Conservation (phyloP, 2,329 filamentous ascomycete species). For the Zymoseptoria pseudotritici region DNA sequence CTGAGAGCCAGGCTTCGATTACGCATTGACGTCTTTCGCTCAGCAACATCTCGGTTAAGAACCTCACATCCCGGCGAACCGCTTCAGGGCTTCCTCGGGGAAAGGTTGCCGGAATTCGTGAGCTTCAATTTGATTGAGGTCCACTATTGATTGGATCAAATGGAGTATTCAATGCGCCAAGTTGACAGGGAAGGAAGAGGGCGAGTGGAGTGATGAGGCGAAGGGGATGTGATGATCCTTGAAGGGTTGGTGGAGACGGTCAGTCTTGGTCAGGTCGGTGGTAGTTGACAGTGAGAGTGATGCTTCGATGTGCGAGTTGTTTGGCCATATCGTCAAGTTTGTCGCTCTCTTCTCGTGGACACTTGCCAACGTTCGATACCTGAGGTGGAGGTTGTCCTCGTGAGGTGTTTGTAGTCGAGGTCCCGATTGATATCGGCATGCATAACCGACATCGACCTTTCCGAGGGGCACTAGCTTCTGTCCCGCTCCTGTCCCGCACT, state of each 20-base stretch:
- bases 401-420: too few relatives aligned
- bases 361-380: too few relatives aligned
- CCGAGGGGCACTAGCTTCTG: too few relatives aligned
- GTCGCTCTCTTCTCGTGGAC: too few relatives aligned
- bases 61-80: neutral
- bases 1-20: too few relatives aligned
- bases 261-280: neutral
- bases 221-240: neutral
- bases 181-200: neutral
- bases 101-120: neutral
- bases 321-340: too few relatives aligned
- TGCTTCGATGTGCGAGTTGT: too few relatives aligned
- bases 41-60: neutral
- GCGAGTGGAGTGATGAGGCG: neutral
- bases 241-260: neutral
- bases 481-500: too few relatives aligned
- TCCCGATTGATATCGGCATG: too few relatives aligned
- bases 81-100: neutral
- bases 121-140: neutral
- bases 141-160: neutral
- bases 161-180: neutral
- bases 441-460: too few relatives aligned
- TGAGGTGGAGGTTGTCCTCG: too few relatives aligned
- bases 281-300: neutral
- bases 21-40: too few relatives aligned